Evolutionary conservation across 2,329 filamentous ascomycete genomes (phyloP).

Genomic region (Aureobasidium sp.): DNA sequence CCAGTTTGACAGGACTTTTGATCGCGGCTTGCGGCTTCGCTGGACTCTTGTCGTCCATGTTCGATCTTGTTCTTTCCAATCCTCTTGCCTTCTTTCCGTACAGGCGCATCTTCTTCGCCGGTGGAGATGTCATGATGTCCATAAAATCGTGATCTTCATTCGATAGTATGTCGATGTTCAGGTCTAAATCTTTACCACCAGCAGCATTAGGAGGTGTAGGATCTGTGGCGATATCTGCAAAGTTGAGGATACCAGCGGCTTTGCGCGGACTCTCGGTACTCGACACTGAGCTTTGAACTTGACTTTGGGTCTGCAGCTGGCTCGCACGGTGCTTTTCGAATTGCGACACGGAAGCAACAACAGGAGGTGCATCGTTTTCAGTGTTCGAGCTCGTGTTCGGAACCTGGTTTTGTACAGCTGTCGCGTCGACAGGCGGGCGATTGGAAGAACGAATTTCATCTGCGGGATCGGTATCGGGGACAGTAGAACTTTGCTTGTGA

Average conservation of each 20-base stretch:
- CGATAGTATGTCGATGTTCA: conserved; percentile 31
- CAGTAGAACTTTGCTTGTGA: not conserved
- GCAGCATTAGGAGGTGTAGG: conserved; percentile 21
- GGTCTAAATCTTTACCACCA: conserved; percentile 22
- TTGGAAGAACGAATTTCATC: conserved; percentile 12
- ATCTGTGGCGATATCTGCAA: conserved; percentile 27
- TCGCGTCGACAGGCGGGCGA: not conserved
- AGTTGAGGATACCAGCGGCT: conserved; percentile 25
- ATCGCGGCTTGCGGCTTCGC: not conserved
- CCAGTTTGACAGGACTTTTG: not conserved
- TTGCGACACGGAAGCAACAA: conserved; percentile 19
- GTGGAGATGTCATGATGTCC: conserved; percentile 24
- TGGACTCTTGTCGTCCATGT: not conserved
- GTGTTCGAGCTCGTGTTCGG: not conserved
- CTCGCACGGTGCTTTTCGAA: conserved; percentile 22
- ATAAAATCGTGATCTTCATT: conserved; percentile 33
- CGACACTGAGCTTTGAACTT: not conserved
- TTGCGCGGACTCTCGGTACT: conserved; percentile 27
- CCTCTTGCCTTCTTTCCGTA: conserved; percentile 19
- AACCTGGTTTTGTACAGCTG: conserved; percentile 13
- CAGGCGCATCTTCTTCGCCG: conserved; percentile 28
- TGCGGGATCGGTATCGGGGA: conserved; percentile 28
- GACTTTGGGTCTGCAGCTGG: conserved; percentile 12
- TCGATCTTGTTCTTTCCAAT: not conserved
- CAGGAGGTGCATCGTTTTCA: not conserved